Evolutionary conservation across 345 rosid genomes (phyloP).

Genomic region (Aquilaria sinensis): DNA sequence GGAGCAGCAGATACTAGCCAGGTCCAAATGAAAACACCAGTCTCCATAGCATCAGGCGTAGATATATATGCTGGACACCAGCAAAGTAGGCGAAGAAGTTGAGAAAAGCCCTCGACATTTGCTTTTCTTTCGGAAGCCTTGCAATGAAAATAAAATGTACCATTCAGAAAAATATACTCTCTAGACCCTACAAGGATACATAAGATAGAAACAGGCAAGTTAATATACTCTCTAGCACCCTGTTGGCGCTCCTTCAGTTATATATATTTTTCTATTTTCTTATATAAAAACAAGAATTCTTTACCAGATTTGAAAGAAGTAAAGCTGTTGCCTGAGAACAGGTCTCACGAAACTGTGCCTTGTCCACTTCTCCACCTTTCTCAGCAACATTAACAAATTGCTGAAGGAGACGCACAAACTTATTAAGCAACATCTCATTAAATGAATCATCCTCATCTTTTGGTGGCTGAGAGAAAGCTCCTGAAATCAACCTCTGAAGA

Average conservation of each 20-base stretch:
- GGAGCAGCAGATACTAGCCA: slow-evolving; percentile 99
- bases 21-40: slow-evolving; percentile 96
- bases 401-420: slow-evolving; percentile 87
- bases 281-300: slow-evolving; percentile 7
- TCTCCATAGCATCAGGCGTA: slow-evolving; percentile 92
- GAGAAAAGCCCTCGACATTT: slow-evolving; percentile 86
- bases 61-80: slow-evolving; percentile 99
- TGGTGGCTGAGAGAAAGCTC: slow-evolving; percentile 72
- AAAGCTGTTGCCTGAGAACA: slow-evolving; percentile 98
- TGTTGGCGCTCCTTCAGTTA: background rate
- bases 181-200: slow-evolving; percentile 5
- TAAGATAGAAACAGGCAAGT: background rate
- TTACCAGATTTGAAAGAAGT: slow-evolving; percentile 93
- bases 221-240: background rate
- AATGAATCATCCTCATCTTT: slow-evolving; percentile 77
- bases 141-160: slow-evolving; percentile 16
- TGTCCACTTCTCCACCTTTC: slow-evolving; percentile 89
- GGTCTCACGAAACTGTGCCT: slow-evolving; percentile 75
- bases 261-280: background rate
- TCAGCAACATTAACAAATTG: slow-evolving; percentile 85
- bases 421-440: slow-evolving; percentile 77
- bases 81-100: slow-evolving; percentile 92
- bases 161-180: slow-evolving; percentile 11
- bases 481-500: slow-evolving; percentile 83
- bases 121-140: slow-evolving; percentile 73